Conservation (phyloP, 208 protist genomes). For the Wallacemonas sp. region DNA sequence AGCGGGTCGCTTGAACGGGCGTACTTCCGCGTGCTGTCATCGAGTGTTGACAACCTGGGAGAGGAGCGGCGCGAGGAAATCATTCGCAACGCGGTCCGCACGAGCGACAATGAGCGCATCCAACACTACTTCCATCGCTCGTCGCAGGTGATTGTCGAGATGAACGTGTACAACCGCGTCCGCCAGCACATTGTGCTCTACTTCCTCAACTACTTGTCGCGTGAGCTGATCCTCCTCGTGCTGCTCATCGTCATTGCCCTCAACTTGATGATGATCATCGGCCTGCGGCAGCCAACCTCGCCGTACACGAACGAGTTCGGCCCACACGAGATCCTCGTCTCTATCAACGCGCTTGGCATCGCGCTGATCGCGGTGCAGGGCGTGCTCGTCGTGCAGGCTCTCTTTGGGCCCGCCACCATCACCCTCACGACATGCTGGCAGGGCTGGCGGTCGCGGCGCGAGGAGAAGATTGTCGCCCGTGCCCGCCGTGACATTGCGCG, state of each 20-base stretch:
- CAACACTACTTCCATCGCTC: slow-evolving; percentile 51
- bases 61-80: slow-evolving; percentile 27
- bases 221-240: slow-evolving; percentile 39
- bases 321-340: slow-evolving; percentile 19
- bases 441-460: slow-evolving; percentile 31
- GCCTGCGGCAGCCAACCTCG: slow-evolving; percentile 37
- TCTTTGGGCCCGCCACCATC: slow-evolving; percentile 40
- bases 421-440: slow-evolving; percentile 40
- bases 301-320: slow-evolving; percentile 24
- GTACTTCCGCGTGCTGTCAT: slow-evolving; percentile 63
- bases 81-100: slow-evolving; percentile 44
- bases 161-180: slow-evolving; percentile 49
- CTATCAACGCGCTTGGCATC: slow-evolving; percentile 36
- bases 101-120: slow-evolving; percentile 61
- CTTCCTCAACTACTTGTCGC: slow-evolving; percentile 45
- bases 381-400: slow-evolving; percentile 35
- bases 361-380: slow-evolving; percentile 42
- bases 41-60: slow-evolving; percentile 42
- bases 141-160: slow-evolving; percentile 49
- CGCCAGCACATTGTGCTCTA: slow-evolving; percentile 28
- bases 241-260: slow-evolving; percentile 44
- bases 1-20: slow-evolving; percentile 55
- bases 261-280: slow-evolving; percentile 56
- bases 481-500: slow-evolving; percentile 37
- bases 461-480: slow-evolving; percentile 25